phyloP scores from a whole-genome alignment of 2,329 filamentous ascomycete genomes.

The Venturia nashicola region DNA sequence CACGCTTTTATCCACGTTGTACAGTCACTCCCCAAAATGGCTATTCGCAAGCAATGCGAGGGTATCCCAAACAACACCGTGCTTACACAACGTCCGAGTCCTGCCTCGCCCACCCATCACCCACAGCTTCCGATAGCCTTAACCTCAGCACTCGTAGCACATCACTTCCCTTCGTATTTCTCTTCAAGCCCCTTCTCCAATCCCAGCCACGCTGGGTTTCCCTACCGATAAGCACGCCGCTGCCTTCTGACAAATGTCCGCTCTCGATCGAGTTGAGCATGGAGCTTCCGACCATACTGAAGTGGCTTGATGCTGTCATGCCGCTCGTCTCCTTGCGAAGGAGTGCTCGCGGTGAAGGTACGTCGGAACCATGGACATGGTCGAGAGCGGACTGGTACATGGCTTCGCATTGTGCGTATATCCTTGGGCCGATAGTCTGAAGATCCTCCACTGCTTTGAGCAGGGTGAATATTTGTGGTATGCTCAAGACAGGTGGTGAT shows the following conservation, averaged over 20 bases:
- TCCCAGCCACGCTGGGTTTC: constrained; percentile 53
- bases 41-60: background rate
- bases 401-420: constrained; percentile 64
- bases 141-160: constrained; percentile 62
- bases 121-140: constrained; percentile 63
- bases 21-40: background rate
- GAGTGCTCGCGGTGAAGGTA: constrained; percentile 16
- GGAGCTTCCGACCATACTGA: constrained; percentile 61
- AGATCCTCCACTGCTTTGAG: constrained; percentile 71
- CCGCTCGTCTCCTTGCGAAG: constrained; percentile 40
- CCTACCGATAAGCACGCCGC: constrained; percentile 35
- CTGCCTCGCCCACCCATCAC: constrained; percentile 47
- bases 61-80: background rate
- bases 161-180: constrained; percentile 50
- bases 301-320: constrained; percentile 42
- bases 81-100: background rate
- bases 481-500: constrained; percentile 43
- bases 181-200: constrained; percentile 50
- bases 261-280: constrained; percentile 54
- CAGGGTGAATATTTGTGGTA: constrained; percentile 61
- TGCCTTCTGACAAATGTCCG: constrained; percentile 26
- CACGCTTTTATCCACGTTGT: background rate
- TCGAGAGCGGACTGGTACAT: constrained; percentile 65
- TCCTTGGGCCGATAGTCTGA: constrained; percentile 59
- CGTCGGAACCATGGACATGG: constrained; percentile 42